Conservation (phyloP, 2,329 filamentous ascomycete species). For the Plenodomus tracheiphilus region DNA sequence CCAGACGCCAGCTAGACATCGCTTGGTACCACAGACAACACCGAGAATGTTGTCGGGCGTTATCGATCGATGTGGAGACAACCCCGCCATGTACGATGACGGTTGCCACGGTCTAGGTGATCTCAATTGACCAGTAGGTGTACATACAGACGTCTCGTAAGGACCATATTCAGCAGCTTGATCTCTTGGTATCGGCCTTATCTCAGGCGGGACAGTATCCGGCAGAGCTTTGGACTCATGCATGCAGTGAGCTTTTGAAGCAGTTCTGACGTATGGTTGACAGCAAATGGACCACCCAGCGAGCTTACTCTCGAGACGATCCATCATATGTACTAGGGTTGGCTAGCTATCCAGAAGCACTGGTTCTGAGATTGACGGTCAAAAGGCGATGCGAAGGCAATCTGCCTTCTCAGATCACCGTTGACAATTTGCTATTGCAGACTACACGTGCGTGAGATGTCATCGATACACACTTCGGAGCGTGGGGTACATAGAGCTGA, state of each 20-base stretch:
- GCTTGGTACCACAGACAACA: neutral
- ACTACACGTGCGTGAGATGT: neutral
- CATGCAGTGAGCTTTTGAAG: constrained; percentile 24
- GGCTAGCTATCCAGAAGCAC: constrained; percentile 6
- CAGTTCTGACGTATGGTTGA: constrained; percentile 28
- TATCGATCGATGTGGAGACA: constrained; percentile 14
- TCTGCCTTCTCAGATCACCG: neutral
- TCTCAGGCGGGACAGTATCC: constrained; percentile 23
- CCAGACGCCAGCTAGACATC: constrained; percentile 4
- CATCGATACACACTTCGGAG: constrained; percentile 5
- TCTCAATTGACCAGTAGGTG: constrained; percentile 27
- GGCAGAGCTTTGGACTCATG: constrained; percentile 12
- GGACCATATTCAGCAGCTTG: constrained; percentile 17
- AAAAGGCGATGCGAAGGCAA: neutral
- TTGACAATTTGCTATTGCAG: neutral
- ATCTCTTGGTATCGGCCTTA: constrained; percentile 27
- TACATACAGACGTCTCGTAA: constrained; percentile 23
- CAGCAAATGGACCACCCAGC: constrained; percentile 15
- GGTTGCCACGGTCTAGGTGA: constrained; percentile 6
- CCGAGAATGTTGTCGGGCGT: constrained; percentile 2
- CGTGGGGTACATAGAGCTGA: constrained; percentile 21
- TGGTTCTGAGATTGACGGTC: constrained; percentile 11
- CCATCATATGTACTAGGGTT: constrained; percentile 7
- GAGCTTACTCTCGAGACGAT: constrained; percentile 5
- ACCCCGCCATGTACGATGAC: constrained; percentile 37